Evolutionary conservation across 345 rosid species (phyloP), one percentile per base, ranked within the genome.

Genomic region (Lagerstroemia speciosa): DNA sequence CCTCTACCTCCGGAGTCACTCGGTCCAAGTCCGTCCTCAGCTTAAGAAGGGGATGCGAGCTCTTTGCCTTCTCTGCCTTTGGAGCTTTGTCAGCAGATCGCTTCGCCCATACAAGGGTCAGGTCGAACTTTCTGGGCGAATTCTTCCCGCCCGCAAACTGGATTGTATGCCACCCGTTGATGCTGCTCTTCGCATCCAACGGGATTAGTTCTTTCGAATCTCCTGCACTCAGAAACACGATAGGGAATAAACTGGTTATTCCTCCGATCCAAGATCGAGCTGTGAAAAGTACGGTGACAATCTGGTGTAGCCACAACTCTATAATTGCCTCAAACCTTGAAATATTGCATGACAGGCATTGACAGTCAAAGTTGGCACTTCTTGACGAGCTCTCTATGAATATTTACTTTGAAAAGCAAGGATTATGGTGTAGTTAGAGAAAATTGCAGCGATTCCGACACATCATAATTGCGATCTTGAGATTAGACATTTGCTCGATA

Each of bases 61-160:
- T 66, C 70, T 65, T 74, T 64, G 53, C 63, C 69, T 71, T 65
- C 41, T 64, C 53, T 30, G 22, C 31, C 8, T 27, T 41, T 1
- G 29, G 72, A 24, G 32, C 66, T 46, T 50, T 30, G 32, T 58
- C 32, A 38, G 73, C 65, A 9, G 80, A 38, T 64, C 78, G 76
- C 71, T 73, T 82, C 50, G 27, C 66, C 91, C 81, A 76, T 66
- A 78, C 68, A 43, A 93, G 88, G 41, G 77, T 78, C 58, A 91
- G 70, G 72, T 85, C 80, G 73, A 91, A 91, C 61, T 69, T 82
- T 2, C 82, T 81, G 0, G 93, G 87, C 0, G 96, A 73, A 24
- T 79, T 85, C 69, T 82, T 87, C 71, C 97, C 96, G 37, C 97
- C 97, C 7, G 96, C 72, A 78, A 85, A 89, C 75, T 91, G 98